Base-by-base conservation (phyloP, 2,329 filamentous ascomycete genomes). In the Apiospora saccharicola region DNA sequence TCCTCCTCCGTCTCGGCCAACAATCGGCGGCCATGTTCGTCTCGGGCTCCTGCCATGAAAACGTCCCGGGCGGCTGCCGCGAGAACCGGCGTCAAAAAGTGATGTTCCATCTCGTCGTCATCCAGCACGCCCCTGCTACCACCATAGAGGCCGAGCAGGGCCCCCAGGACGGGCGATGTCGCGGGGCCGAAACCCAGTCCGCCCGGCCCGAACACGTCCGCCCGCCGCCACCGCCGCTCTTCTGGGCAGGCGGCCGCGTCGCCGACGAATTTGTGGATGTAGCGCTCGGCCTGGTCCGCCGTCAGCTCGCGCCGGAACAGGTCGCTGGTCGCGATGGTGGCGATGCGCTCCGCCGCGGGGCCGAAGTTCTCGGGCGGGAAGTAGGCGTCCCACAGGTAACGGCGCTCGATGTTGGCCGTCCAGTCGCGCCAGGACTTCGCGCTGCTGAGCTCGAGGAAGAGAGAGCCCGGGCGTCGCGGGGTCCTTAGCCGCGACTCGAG, bases 351-450 rank as follows among this genome's bases (percentile, higher is more conserved):
- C 7, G 71, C 71, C 8, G 30, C 69, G 10, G 57, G 43, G 46
- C 19, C 10, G 16, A 67, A 46, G 16, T 70, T 57, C 4, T 71
- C 72, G 41, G 76, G 47, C 78, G 68, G 72, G 73, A 82, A 77
- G 73, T 81, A 83, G 14, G 78, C 73, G 30, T 79, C 77, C 57
- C 85, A 78, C 10, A 86, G 80, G 0, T 82, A 79, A 71, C 83
- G 81, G 10, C 79, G 80, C 71, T 81, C 79, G 4, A 87, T 73
- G 13, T 80, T 76, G 51, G 79, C 78, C 41, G 85, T 78, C 84
- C 85, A 88, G 57, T 85, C 82, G 69, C 79, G 80, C 10, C 80
- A 78, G 1, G 85, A 83, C 16, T 76, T 86, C 82, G 3, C 83
- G 83, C 13, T 73, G 72, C 13, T 22, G 30, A 16, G 6, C 44